Percentiles rank a stretch among this genome's conserved stretches.
These are phyloP conservation scores for Erodium texanum DNA, from an alignment of 441 rosid genomes.

Conservation along the genomic window DNA sequence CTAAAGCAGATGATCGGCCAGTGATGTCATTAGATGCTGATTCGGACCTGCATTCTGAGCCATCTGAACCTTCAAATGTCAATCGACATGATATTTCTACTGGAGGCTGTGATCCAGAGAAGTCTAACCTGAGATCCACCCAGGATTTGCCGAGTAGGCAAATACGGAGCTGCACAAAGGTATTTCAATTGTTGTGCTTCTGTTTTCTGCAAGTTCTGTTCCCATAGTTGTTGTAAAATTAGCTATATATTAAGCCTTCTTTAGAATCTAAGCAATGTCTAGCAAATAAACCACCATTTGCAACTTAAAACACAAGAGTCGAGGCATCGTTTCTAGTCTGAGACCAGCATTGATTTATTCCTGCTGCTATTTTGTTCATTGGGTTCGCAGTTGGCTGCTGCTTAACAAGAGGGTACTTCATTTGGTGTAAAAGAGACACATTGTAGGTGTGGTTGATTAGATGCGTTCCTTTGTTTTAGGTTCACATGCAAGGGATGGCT, in stretches of 20 bases:
- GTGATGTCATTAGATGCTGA: constrained; percentile 52
- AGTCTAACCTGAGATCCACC: constrained; percentile 63
- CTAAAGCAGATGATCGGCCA: constrained; percentile 38
- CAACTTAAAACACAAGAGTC: not conserved
- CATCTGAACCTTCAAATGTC: constrained; percentile 31
- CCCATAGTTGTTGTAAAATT: not conserved
- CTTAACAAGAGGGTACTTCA: not conserved
- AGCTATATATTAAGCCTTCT: not conserved
- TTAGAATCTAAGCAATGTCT: not conserved
- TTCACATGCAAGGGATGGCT: constrained; percentile 97
- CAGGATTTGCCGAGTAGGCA: too few species aligned
- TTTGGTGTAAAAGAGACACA: too few species aligned
- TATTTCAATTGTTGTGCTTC: constrained; percentile 15
- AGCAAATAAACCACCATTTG: not conserved
- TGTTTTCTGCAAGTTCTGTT: not conserved
- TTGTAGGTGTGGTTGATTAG: too few species aligned
- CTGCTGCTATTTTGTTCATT: not conserved
- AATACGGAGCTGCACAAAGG: constrained; percentile 92
- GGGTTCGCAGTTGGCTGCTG: not conserved
- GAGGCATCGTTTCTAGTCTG: not conserved
- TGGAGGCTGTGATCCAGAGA: constrained; percentile 69
- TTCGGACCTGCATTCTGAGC: constrained; percentile 62
- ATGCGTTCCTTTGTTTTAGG: constrained; percentile 31
- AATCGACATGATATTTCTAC: constrained; percentile 53
- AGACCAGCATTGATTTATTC: not conserved